phyloP scores from a whole-genome alignment of 176 grass and related monocot genomes.

The Tillandsia leiboldiana region DNA sequence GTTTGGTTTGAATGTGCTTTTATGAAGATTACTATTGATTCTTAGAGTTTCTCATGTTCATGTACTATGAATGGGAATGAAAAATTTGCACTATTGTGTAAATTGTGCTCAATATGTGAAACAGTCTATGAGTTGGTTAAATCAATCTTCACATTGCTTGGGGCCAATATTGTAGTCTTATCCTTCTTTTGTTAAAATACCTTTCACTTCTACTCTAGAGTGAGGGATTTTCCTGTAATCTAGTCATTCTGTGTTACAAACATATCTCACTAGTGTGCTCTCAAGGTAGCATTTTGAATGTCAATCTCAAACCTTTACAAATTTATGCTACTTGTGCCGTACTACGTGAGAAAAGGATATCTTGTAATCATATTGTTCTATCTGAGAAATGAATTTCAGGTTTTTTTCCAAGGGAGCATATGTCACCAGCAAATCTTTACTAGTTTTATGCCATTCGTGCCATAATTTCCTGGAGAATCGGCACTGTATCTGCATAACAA shows the following conservation, averaged over 20 bases:
- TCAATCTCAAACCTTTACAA: too few species aligned
- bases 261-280: not conserved
- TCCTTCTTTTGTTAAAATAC: too few species aligned
- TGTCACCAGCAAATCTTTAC: constrained; percentile 1
- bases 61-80: not conserved
- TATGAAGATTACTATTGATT: too few species aligned
- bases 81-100: not conserved
- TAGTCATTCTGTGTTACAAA: not conserved
- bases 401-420: constrained; percentile 6
- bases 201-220: too few species aligned
- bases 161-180: not conserved
- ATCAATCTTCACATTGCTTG: not conserved
- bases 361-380: too few species aligned
- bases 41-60: not conserved
- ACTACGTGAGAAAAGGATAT: too few species aligned
- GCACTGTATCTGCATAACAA: constrained; percentile 37
- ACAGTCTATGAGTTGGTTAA: not conserved
- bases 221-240: too few species aligned
- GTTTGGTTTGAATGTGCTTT: too few species aligned
- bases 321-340: too few species aligned
- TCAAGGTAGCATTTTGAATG: not conserved
- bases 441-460: constrained; percentile 36
- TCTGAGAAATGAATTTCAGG: not conserved
- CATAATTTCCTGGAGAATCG: constrained; percentile 69
- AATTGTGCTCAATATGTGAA: too few species aligned